Evolutionary conservation across 306 rosid species (phyloP), one percentile per base, ranked within the genome.

Genomic region (Cucumis cinereus): DNA sequence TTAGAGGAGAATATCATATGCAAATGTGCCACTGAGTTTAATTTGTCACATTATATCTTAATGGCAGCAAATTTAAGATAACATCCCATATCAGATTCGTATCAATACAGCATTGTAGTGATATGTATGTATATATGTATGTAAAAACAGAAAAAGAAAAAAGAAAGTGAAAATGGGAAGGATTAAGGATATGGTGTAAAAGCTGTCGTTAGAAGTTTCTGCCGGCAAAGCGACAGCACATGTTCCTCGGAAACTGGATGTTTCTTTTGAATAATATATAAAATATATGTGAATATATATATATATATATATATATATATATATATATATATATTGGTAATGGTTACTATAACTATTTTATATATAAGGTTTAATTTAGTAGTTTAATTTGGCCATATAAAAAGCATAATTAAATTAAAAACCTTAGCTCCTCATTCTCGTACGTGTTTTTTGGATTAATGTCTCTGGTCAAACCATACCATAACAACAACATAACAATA

Each of bases 181-280:
- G 35, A 30, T 30, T 4, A 30, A 45, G 57, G 57, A 70, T 70
- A 70, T 45, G 58, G 57, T 70, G 35, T 68, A 69, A 64, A 64
- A 64, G 74, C 20, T 69, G 40, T 69, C 56, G 20, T 69, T 23
- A 14, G 17, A 53, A 22, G 76, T 30, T 72, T 75, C 67, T 62
- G 60, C 86, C 84, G 88, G 82, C 88, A 80, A 72, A 76, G 81
- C 35, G 86, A 85, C 86, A 85, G 36, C 36, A 72, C 81, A 82
- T 85, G 86, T 71, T 71, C 24, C 75, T 71, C 58, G 59, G 75
- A 71, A 71, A 71, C 75, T 49, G 75, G 30, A 71, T 71, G 75
- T 71, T 70, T 45, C 35, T 30, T 30, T 30, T 30, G 4, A 30
- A 30, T 30, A 3, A 30, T 30, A 30, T 30, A 7, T 14, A 69